These are phyloP conservation scores for Tolypocladium inflatum DNA, from an alignment of 2,329 filamentous ascomycete species.

Conservation along the genomic window DNA sequence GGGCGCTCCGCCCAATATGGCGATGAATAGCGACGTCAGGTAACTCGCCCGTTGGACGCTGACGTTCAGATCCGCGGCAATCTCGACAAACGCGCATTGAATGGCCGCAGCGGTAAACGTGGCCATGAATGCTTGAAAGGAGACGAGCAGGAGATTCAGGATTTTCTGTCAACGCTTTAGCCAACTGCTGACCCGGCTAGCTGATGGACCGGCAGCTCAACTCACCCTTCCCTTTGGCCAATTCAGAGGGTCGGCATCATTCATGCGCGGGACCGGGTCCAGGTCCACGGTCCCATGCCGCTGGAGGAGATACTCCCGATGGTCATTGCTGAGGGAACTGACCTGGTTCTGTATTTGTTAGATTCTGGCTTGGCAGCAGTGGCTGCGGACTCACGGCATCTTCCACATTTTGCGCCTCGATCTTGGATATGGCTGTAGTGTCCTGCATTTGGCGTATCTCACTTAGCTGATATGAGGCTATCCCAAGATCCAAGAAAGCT, in stretches of 20 bases:
- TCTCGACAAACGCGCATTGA: slow-evolving; percentile 42
- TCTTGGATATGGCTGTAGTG: not conserved
- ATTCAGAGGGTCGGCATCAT: slow-evolving; percentile 7
- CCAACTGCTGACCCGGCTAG: not conserved
- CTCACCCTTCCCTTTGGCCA: slow-evolving; percentile 7
- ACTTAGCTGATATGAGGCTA: not conserved
- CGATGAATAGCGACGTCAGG: slow-evolving; percentile 26
- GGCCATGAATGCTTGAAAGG: slow-evolving; percentile 47
- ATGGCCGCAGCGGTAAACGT: slow-evolving; percentile 45
- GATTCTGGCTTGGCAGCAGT: not conserved
- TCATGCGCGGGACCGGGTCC: slow-evolving; percentile 7
- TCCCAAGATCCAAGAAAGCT: not conserved
- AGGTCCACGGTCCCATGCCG: slow-evolving; percentile 6
- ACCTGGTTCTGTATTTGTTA: not conserved
- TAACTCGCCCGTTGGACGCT: slow-evolving; percentile 40
- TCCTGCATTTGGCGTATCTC: not conserved
- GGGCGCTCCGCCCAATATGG: slow-evolving; percentile 15
- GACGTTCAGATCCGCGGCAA: slow-evolving; percentile 38
- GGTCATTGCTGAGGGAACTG: not conserved
- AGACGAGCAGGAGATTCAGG: slow-evolving; percentile 41
- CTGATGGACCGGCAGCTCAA: not conserved
- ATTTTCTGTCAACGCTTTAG: slow-evolving; percentile 30
- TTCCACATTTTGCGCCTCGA: not conserved
- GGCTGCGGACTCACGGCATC: not conserved
- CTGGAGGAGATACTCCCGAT: slow-evolving; percentile 4